Conservation (phyloP, 116 monocot species). For the Phalaenopsis hybrid region DNA sequence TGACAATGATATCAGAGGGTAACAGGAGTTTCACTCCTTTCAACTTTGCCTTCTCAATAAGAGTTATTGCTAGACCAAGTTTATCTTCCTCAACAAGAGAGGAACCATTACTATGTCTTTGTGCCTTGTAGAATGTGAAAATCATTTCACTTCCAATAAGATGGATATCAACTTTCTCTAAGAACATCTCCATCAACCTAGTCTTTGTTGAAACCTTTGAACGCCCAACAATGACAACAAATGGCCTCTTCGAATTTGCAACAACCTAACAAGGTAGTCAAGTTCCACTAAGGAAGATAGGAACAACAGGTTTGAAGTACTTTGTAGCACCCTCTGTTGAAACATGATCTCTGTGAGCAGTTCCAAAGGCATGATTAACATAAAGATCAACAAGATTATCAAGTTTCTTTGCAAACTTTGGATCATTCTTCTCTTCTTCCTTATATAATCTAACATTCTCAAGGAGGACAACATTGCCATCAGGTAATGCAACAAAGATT, state of each 20-base stretch:
- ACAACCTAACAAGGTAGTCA: too few species aligned
- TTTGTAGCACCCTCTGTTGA: conserved; percentile 95
- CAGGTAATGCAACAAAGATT: conserved; percentile 51
- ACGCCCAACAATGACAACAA: conserved; percentile 97
- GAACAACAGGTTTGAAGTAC: conserved; percentile 85
- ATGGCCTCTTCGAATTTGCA: conserved; percentile 65
- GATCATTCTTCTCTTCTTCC: conserved; percentile 99
- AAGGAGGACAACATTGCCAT: conserved; percentile 84
- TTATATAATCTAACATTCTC: conserved; percentile 95
- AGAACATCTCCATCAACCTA: conserved; percentile 62
- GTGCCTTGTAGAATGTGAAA: conserved; percentile 93
- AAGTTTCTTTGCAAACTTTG: conserved; percentile 90
- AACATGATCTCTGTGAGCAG: conserved; percentile 92
- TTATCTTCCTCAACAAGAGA: conserved; percentile 96
- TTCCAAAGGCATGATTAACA: conserved; percentile 96
- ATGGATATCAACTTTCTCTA: conserved; percentile 79
- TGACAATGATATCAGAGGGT: conserved; percentile 75
- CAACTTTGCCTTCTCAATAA: conserved; percentile 72
- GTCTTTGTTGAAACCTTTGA: conserved; percentile 96
- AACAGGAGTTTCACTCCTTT: conserved; percentile 85
- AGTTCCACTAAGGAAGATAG: conserved; percentile 56
- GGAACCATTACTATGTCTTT: conserved; percentile 73
- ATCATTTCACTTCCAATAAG: conserved; percentile 58
- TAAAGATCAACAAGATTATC: conserved; percentile 88
- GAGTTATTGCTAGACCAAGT: conserved; percentile 70